A percentile compares a stretch with the other conserved stretches of the same genome.
Evolutionary conservation across 805 yeast species (phyloP).

Genomic region (Metschnikowia orientalis): DNA sequence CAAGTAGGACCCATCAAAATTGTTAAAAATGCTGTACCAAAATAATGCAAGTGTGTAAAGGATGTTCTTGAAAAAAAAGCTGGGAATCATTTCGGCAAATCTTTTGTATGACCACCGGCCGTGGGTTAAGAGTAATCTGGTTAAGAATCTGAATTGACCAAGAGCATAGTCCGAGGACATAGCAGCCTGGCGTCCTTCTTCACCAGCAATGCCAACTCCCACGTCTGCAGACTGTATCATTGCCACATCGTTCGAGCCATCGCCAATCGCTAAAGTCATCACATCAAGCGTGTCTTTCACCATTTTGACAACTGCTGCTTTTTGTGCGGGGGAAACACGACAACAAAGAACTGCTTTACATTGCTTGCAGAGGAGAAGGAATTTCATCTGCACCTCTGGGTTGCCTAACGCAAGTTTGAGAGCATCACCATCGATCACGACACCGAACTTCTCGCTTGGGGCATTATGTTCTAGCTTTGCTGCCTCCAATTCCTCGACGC

Average conservation of each 20-base stretch:
- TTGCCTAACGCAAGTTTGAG: conserved; percentile 42
- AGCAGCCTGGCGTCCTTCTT: conserved; percentile 83
- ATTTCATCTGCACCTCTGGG: conserved; percentile 40
- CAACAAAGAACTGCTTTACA: conserved; percentile 79
- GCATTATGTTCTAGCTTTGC: conserved; percentile 64
- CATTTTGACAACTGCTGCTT: conserved; percentile 67
- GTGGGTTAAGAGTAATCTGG: conserved; percentile 64
- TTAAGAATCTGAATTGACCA: conserved; percentile 70
- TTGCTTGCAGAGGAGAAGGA: conserved; percentile 66
- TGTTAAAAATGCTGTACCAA: conserved; percentile 68
- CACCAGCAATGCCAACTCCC: conserved; percentile 85
- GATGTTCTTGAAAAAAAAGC: conserved; percentile 73
- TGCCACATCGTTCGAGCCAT: conserved; percentile 84
- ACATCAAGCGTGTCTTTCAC: conserved; percentile 63
- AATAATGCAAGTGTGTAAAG: conserved; percentile 69
- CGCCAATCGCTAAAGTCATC: conserved; percentile 79
- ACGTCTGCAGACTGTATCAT: conserved; percentile 85
- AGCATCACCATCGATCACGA: conserved; percentile 70
- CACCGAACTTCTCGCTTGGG: conserved; percentile 53
- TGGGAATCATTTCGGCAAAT: conserved; percentile 72
- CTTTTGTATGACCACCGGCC: conserved; percentile 83
- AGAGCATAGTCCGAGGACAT: conserved; percentile 83
- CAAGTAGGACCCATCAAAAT: conserved; percentile 72
- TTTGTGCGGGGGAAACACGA: conserved; percentile 80
- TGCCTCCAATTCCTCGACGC: conserved; percentile 46